Base-by-base conservation (phyloP, 2,329 filamentous ascomycete species). In the Daldinia sp. region DNA sequence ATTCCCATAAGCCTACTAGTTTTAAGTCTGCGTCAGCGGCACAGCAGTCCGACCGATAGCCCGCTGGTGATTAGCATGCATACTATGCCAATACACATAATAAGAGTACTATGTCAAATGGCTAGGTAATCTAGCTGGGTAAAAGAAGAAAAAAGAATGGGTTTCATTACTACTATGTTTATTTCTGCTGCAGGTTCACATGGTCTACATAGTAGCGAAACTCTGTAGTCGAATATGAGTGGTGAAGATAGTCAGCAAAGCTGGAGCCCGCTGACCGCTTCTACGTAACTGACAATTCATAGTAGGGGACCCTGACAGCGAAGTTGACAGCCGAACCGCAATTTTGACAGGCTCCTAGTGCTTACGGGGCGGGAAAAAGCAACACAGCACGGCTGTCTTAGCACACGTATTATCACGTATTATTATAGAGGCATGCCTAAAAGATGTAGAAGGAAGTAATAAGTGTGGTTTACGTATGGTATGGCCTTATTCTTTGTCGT, bases 211-310 rank as follows among this genome's bases (percentile, higher is more conserved):
- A 41, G 60, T 62, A 67, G 62, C 57, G 35, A 35, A 35, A 44
- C 63, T 50, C 44, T 50, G 44, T 44, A 39, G 46, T 68, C 13
- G 42, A 61, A 57, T 53, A 39, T 41, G 30, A 57, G 69, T 67
- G 66, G 66, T 60, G 42, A 67, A 56, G 60, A 69, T 23, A 63
- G 67, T 71, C 67, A 71, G 69, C 69, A 65, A 59, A 60, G 63
- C 63, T 60, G 50, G 60, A 67, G 59, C 67, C 60, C 55, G 67
- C 67, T 69, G 69, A 71, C 69, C 60, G 53, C 66, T 35, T 59
- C 42, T 41, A 51, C 26, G 9, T 33, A 33, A 33, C 46, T 30
- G 46, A 9, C 26, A 39, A 15, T 39, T 13, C 9, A 33, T 30
- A 33, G 46, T 51, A 33, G 63, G 44, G 60, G 54, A 46, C 61